Conservation (phyloP, 2,329 filamentous ascomycete genomes). For the Exophiala viscosa region DNA sequence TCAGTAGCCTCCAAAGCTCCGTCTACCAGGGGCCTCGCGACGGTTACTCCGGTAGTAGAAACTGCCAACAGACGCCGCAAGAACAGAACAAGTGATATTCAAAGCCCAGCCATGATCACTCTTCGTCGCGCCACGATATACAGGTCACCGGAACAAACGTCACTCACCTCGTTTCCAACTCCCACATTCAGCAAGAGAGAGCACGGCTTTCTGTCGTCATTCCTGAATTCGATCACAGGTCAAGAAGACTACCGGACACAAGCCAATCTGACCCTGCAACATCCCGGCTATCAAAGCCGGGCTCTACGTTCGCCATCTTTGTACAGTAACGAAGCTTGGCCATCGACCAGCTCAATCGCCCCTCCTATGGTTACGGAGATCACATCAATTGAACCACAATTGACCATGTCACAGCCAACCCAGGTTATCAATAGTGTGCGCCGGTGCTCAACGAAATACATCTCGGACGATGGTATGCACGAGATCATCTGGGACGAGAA, state of each 20-base stretch:
- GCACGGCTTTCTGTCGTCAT: conserved; percentile 20
- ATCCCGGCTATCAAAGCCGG: not conserved
- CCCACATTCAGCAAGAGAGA: conserved; percentile 21
- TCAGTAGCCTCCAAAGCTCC: conserved; percentile 23
- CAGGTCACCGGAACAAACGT: conserved; percentile 7
- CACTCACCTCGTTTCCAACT: conserved; percentile 26
- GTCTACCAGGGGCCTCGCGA: conserved; percentile 20
- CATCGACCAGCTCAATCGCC: conserved; percentile 14
- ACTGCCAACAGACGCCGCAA: not conserved
- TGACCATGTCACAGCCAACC: conserved; percentile 2
- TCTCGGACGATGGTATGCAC: conserved; percentile 21
- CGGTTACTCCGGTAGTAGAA: conserved; percentile 16
- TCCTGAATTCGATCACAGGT: conserved; percentile 21
- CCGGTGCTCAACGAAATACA: conserved; percentile 24
- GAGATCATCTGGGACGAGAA: conserved; percentile 29
- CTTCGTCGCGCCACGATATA: conserved; percentile 25
- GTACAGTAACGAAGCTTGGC: conserved; percentile 10
- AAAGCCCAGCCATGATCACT: conserved; percentile 29
- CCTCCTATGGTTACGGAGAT: conserved; percentile 21
- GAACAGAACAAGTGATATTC: not conserved
- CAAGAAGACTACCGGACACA: conserved; percentile 1
- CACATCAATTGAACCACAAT: conserved; percentile 10
- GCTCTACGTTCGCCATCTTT: conserved; percentile 5
- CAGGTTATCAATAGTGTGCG: conserved; percentile 9
- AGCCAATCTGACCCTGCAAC: not conserved